Conservation (phyloP, 768 basidiomycete species). For the Tylopilus balloui region DNA sequence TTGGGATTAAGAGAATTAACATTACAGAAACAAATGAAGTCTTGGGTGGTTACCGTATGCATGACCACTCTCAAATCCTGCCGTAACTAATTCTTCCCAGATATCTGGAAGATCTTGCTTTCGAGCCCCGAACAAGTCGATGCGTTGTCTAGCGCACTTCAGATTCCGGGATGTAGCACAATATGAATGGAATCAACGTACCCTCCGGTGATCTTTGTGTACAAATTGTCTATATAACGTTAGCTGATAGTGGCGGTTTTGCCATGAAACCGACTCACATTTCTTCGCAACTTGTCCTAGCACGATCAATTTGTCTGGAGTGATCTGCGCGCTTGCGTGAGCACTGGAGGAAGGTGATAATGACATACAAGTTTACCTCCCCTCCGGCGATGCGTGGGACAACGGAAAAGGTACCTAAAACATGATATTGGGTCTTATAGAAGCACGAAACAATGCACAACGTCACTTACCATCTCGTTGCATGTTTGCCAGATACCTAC, state of each 20-base stretch:
- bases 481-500: slow-evolving; percentile 62
- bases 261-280: slow-evolving; percentile 32
- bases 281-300: slow-evolving; percentile 65
- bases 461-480: slow-evolving; percentile 51
- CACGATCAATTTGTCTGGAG: slow-evolving; percentile 60
- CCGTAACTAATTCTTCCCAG: slow-evolving; percentile 57
- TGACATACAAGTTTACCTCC: slow-evolving; percentile 36
- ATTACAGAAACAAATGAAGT: neutral
- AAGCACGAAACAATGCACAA: neutral
- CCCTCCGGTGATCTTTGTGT: slow-evolving; percentile 56
- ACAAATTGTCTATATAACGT: slow-evolving; percentile 41
- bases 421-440: neutral
- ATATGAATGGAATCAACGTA: slow-evolving; percentile 4
- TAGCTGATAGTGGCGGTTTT: neutral
- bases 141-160: slow-evolving; percentile 42
- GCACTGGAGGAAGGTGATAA: neutral
- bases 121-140: slow-evolving; percentile 68
- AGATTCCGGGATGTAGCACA: neutral
- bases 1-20: slow-evolving; percentile 8
- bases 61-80: slow-evolving; percentile 74
- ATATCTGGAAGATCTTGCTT: slow-evolving; percentile 68
- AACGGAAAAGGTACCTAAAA: slow-evolving; percentile 57
- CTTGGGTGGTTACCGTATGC: slow-evolving; percentile 52
- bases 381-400: slow-evolving; percentile 69
- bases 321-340: slow-evolving; percentile 32